Conservation (phyloP, 176 grass and related monocot species). For the Olyra latifolia region DNA sequence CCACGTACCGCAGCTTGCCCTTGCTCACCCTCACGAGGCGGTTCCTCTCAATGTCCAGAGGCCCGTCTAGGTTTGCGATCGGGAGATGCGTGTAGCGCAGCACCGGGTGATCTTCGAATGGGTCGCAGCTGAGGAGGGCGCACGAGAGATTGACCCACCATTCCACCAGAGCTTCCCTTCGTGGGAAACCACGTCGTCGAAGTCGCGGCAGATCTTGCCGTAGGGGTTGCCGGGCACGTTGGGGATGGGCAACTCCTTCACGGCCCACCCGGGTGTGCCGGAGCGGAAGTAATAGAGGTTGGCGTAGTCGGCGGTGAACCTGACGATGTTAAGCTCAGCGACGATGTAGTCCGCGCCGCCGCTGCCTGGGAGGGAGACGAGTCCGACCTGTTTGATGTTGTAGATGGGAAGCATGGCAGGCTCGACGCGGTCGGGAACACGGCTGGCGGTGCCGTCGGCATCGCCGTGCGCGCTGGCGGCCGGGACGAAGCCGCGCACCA, state of each 20-base stretch:
- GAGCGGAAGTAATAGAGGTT: slow-evolving; percentile 3
- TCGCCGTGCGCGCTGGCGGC: neutral
- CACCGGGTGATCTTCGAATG: neutral
- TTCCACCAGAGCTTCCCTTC: slow-evolving; percentile 33
- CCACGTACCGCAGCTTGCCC: slow-evolving; percentile 10
- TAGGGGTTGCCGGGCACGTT: neutral
- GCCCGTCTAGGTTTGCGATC: neutral
- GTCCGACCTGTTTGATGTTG: neutral
- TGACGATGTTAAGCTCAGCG: neutral
- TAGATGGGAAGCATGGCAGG: neutral
- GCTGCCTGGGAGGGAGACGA: slow-evolving; percentile 16
- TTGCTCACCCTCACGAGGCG: slow-evolving; percentile 27
- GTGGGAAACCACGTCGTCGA: slow-evolving; percentile 12
- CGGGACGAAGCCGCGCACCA: neutral
- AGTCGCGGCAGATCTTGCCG: too few species aligned
- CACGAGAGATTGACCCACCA: slow-evolving; percentile 37
- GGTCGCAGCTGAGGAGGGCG: slow-evolving; percentile 20
- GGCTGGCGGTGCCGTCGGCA: neutral
- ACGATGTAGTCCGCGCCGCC: neutral
- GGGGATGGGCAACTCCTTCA: slow-evolving; percentile 1
- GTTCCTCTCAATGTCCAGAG: neutral
- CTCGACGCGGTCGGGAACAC: neutral
- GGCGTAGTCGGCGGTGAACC: neutral
- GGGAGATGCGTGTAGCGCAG: neutral
- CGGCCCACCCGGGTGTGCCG: neutral